A percentile compares a stretch with the other conserved stretches of the same genome.
Evolutionary conservation across 768 basidiomycete genomes (phyloP).

Genomic region (Auricularia heimuer): DNA sequence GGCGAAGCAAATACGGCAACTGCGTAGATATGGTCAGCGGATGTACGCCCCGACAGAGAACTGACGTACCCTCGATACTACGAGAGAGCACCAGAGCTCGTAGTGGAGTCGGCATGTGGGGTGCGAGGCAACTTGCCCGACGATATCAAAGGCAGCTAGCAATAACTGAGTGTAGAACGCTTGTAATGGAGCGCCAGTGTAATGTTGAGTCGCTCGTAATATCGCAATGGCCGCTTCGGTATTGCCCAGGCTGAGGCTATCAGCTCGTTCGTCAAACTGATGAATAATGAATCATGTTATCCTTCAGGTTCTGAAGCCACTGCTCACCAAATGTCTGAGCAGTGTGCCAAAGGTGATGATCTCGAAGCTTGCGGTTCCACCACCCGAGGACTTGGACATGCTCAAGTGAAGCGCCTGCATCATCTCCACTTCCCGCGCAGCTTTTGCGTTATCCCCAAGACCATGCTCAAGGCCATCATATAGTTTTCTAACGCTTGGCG

Average conservation of each 20-base stretch:
- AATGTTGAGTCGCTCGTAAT: slow-evolving; percentile 47
- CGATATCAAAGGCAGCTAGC: slow-evolving; percentile 49
- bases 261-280: slow-evolving; percentile 49
- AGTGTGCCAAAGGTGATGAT: slow-evolving; percentile 53
- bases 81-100: background rate
- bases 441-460: slow-evolving; percentile 61
- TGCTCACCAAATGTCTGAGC: slow-evolving; percentile 49
- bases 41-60: background rate
- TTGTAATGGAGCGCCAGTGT: slow-evolving; percentile 52
- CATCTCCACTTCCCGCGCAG: slow-evolving; percentile 59
- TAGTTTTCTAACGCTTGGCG: slow-evolving; percentile 53
- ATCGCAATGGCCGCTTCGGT: slow-evolving; percentile 39
- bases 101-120: background rate
- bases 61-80: background rate
- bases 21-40: slow-evolving; percentile 15
- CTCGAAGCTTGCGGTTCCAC: slow-evolving; percentile 54
- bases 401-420: slow-evolving; percentile 53
- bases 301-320: background rate
- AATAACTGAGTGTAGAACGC: slow-evolving; percentile 63
- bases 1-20: slow-evolving; percentile 51
- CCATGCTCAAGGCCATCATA: slow-evolving; percentile 44
- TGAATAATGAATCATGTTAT: background rate
- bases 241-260: slow-evolving; percentile 56
- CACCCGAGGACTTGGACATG: slow-evolving; percentile 48
- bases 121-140: slow-evolving; percentile 32